These are phyloP conservation scores for Hypoxylon perforatum DNA, from an alignment of 495 filamentous ascomycete genomes.

Conservation along the genomic window DNA sequence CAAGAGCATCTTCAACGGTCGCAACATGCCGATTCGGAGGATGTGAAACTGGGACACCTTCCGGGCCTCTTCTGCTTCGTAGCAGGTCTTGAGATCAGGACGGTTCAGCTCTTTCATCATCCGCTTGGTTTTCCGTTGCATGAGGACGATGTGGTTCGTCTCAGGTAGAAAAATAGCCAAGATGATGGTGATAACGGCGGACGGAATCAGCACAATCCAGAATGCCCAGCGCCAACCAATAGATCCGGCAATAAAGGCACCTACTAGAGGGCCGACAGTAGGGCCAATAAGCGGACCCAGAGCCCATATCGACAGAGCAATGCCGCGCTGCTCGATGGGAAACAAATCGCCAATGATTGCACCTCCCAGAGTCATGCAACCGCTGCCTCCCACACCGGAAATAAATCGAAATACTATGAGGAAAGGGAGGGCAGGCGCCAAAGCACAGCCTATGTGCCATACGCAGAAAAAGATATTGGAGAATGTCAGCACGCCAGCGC, in stretches of 20 bases:
- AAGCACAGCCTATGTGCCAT: conserved; percentile 76
- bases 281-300: conserved; percentile 55
- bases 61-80: conserved; percentile 34
- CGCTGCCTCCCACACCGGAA: conserved; percentile 69
- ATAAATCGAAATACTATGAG: conserved; percentile 75
- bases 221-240: conserved; percentile 72
- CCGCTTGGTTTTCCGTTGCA: conserved; percentile 58
- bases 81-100: conserved; percentile 48
- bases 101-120: conserved; percentile 51
- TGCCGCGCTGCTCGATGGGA: conserved; percentile 63
- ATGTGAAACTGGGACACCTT: conserved; percentile 34
- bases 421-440: conserved; percentile 66
- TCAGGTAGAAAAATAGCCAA: conserved; percentile 64
- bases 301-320: conserved; percentile 66
- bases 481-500: conserved; percentile 68
- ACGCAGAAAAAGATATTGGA: conserved; percentile 75
- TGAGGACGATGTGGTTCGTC: conserved; percentile 64
- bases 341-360: conserved; percentile 70
- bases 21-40: conserved; percentile 55
- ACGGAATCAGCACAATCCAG: conserved; percentile 66
- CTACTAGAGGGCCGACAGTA: conserved; percentile 60
- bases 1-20: conserved; percentile 67
- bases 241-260: conserved; percentile 62
- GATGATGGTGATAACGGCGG: conserved; percentile 50
- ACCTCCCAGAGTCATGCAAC: conserved; percentile 62